These are phyloP conservation scores for Tardiomyces blankii DNA, from an alignment of 1,139 yeast species.

Conservation along the genomic window DNA sequence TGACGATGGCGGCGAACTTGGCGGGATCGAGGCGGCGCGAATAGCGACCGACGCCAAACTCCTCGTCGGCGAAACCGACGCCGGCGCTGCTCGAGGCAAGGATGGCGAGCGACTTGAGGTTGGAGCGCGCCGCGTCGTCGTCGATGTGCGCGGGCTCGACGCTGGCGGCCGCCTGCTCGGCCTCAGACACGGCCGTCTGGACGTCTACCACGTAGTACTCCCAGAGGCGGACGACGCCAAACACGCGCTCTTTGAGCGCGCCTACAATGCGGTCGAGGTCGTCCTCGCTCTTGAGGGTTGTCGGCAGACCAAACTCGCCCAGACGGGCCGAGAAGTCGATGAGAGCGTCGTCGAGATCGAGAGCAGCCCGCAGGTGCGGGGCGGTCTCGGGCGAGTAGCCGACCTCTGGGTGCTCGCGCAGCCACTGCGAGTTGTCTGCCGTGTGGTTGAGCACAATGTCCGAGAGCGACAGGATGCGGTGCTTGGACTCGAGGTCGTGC, in stretches of 20 bases:
- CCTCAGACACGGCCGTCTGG: conserved; percentile 13
- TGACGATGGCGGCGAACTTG: conserved; percentile 37
- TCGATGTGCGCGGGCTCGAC: conserved; percentile 19
- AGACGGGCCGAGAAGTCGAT: conserved; percentile 51
- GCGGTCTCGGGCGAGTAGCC: conserved; percentile 84
- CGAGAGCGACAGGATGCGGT: conserved; percentile 64
- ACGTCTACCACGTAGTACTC: conserved; percentile 66
- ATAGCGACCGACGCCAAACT: conserved; percentile 39
- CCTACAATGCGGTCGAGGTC: conserved; percentile 54
- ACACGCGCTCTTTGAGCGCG: conserved; percentile 57
- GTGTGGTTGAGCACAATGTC: conserved; percentile 95
- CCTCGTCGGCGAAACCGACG: conserved; percentile 16
- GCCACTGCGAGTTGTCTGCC: conserved; percentile 82
- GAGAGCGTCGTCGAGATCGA: conserved; percentile 65
- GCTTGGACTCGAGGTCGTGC: conserved; percentile 38
- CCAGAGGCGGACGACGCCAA: conserved; percentile 66
- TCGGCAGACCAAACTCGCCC: conserved; percentile 48
- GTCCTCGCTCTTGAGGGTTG: conserved; percentile 33
- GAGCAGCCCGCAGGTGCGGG: conserved; percentile 77
- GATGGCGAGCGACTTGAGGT: conserved; percentile 37
- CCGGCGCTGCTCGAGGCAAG: conserved; percentile 39
- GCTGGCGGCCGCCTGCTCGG: conserved; percentile 24
- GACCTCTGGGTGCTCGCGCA: conserved; percentile 74
- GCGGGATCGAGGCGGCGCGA: conserved; percentile 42
- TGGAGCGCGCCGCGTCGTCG: conserved; percentile 31